Conservation (phyloP, 2,329 filamentous ascomycete species). For the Colletotrichum sp. region DNA sequence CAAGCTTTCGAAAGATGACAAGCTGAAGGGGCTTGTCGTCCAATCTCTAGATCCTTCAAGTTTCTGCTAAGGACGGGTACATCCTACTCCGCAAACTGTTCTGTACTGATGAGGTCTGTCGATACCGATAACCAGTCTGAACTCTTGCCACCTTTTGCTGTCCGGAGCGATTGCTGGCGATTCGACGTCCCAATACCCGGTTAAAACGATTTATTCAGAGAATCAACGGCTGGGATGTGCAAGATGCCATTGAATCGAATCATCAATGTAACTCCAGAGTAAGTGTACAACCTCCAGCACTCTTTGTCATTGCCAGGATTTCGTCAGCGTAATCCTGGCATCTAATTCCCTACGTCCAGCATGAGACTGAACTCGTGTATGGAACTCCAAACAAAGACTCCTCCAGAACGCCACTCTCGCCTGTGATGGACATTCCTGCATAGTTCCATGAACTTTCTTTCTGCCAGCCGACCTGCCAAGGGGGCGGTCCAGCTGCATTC, state of each 20-base stretch:
- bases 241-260: neutral
- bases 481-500: neutral
- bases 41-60: neutral
- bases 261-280: neutral
- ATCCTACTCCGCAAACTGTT: neutral
- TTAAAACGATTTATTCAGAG: accelerated
- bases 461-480: neutral
- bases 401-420: neutral
- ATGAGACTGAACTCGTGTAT: neutral
- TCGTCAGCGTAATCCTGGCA: neutral
- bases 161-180: neutral
- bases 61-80: neutral
- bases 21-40: neutral
- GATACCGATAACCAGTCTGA: neutral
- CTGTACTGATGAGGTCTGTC: neutral
- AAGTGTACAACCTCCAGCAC: neutral
- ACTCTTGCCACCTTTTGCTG: neutral
- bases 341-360: neutral
- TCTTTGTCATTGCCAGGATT: neutral
- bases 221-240: neutral
- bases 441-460: neutral
- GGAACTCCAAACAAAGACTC: neutral
- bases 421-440: neutral
- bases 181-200: accelerated
- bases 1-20: neutral